Evolutionary conservation across 768 basidiomycete genomes (phyloP), one percentile per base, ranked within the genome.

Genomic region (Crepidotus variabilis): DNA sequence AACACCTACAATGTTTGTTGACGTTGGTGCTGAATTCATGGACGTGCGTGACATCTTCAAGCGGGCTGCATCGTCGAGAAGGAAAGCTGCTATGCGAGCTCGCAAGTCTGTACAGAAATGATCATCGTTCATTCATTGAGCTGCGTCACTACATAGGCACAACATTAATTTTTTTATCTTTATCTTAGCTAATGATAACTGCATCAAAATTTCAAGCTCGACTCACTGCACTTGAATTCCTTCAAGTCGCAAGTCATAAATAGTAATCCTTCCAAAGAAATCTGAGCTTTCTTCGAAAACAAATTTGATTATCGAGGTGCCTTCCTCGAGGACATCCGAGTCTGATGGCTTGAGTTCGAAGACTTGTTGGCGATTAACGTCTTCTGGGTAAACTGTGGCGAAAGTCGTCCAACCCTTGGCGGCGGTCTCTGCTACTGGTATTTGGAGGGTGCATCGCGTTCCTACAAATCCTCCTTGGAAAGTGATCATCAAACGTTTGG

Each of bases 391-490:
- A 61, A 92, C 73, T 20, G 78, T 74, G 1, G 78, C 75, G 57
- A 84, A 68, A 6, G 68, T 63, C 50, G 66, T 69, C 88, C 88
- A 90, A 47, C 71, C 71, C 33, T 57, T 67, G 18, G 63, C 65
- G 33, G 61, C 60, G 28, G n/a, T n/a, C n/a, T 61, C 55, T n/a
- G 67, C 63, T 23, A 65, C 60, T 24, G 71, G 70, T 21, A 76
- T 64, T 46, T 79, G 72, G 8, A 92, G 63, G 1, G 72, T 63
- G 65, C 89, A 91, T 47, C 77, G 73, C 7, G 80, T 87, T 18
- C 89, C 90, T 0, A 87, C 92, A 67, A 94, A 93, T 1, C 91
- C 91, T 13, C 91, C 91, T 75, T 94, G 91, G 65, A 94, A 94
- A 1, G 87, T 91, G 59, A 92, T 58, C 18, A 72, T 73, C 16